These are phyloP conservation scores for Acer saccharum DNA, from an alignment of 345 rosid species.

Conservation along the genomic window DNA sequence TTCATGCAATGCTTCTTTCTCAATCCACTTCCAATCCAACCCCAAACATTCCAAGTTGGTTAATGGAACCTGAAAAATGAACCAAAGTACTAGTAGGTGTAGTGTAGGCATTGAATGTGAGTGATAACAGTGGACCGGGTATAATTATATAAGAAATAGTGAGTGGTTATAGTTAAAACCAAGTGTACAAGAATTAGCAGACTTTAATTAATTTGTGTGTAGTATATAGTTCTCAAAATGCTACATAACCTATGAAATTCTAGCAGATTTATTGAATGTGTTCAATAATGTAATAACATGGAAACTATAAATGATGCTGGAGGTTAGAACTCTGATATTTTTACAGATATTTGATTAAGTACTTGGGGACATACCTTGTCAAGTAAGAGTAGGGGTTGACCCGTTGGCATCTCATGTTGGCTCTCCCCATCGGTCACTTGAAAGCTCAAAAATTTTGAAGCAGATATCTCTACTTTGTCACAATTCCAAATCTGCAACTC, in stretches of 20 bases:
- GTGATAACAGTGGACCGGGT: background rate
- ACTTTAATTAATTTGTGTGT: too few species aligned
- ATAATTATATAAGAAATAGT: too few species aligned
- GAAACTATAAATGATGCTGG: background rate
- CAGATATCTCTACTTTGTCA: background rate
- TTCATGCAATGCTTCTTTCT: background rate
- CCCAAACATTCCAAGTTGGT: background rate
- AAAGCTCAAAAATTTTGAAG: background rate
- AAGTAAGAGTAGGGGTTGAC: background rate
- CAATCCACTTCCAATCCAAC: background rate
- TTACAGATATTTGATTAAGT: background rate
- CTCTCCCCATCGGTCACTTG: background rate
- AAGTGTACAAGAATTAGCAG: too few species aligned
- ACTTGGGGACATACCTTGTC: background rate
- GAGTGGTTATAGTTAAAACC: background rate
- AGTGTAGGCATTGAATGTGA: background rate
- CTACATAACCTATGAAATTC: too few species aligned
- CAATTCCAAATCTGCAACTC: background rate
- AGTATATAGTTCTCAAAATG: too few species aligned
- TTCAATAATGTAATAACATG: background rate
- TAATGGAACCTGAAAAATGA: slow-evolving; percentile 2
- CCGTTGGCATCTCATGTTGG: background rate
- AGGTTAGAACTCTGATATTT: background rate
- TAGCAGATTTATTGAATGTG: background rate
- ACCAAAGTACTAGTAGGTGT: background rate